phyloP scores from a whole-genome alignment of 192 early-diverging fungal genomes.

The Mortierella alpina region DNA sequence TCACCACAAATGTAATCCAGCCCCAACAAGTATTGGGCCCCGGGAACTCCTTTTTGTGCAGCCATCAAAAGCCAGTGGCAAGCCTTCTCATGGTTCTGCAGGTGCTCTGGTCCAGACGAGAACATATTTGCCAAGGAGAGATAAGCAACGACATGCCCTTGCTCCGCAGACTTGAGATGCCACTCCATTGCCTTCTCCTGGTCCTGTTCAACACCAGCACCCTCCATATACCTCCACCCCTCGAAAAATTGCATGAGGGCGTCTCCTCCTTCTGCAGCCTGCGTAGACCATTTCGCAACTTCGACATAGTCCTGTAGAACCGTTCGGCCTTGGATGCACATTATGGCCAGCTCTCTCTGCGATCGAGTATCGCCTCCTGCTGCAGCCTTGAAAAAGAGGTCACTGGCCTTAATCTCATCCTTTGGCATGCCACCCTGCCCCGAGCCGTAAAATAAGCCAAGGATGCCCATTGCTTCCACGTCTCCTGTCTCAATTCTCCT shows the following conservation, averaged over 20 bases:
- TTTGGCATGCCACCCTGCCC: too few species aligned
- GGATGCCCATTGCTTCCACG: too few species aligned
- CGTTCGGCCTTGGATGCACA: neutral
- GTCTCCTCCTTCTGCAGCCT: conserved; percentile 3
- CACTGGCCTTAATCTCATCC: too few species aligned
- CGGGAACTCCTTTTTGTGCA: neutral
- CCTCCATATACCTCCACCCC: neutral
- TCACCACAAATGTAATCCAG: neutral
- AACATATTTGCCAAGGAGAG: too few species aligned
- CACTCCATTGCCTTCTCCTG: neutral
- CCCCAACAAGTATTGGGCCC: neutral
- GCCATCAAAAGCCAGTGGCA: neutral
- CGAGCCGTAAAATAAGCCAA: too few species aligned
- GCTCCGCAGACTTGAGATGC: too few species aligned
- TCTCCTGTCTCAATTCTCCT: too few species aligned
- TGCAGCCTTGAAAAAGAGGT: too few species aligned
- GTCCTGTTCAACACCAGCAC: neutral
- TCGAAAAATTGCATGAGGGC: neutral
- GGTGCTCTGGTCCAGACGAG: too few species aligned
- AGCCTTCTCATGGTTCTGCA: too few species aligned
- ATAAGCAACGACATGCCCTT: too few species aligned
- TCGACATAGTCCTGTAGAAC: neutral
- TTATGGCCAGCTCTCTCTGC: neutral
- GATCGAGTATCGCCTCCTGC: too few species aligned
- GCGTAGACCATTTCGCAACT: neutral